Percentiles rank a stretch among this genome's conserved stretches.
phyloP scores from a whole-genome alignment of 192 early-diverging fungal genomes.

The Backusella tarrabulga region DNA sequence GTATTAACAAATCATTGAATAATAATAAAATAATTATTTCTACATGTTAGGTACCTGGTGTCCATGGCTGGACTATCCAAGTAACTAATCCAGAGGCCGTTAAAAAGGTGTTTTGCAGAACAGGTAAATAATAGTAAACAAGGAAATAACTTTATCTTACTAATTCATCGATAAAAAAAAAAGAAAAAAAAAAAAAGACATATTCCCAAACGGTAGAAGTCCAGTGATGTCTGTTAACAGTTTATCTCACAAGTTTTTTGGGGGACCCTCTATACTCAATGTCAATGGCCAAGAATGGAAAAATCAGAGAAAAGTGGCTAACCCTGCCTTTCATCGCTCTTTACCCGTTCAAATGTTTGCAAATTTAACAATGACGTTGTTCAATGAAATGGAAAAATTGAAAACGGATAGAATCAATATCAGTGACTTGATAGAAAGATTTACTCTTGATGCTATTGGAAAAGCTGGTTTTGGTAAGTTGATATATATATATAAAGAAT shows the following conservation, averaged over 20 bases:
- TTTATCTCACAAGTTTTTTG: not conserved
- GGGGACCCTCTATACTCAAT: not conserved
- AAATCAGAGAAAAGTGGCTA: slow-evolving; percentile 10
- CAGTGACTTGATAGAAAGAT: not conserved
- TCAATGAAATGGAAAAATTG: slow-evolving; percentile 1
- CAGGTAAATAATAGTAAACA: not conserved
- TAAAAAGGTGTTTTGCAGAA: slow-evolving; percentile 9
- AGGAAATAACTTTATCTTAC: not conserved
- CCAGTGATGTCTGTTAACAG: not conserved
- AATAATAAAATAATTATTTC: not conserved
- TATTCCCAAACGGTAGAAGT: slow-evolving; percentile 8
- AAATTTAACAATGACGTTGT: not conserved
- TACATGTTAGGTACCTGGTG: not conserved
- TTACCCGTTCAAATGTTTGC: slow-evolving; percentile 26
- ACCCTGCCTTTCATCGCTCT: slow-evolving; percentile 29
- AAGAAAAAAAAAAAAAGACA: not conserved
- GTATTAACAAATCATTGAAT: not conserved
- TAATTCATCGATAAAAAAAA: no score
- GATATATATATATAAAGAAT: not conserved
- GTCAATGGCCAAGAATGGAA: not conserved
- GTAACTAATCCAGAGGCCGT: not conserved
- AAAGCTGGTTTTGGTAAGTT: slow-evolving; percentile 23
- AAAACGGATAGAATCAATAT: not conserved
- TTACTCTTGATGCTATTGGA: slow-evolving; percentile 28
- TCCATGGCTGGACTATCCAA: not conserved